phyloP scores from a whole-genome alignment of 495 filamentous ascomycete species.

The Hypoxylon fragiforme region DNA sequence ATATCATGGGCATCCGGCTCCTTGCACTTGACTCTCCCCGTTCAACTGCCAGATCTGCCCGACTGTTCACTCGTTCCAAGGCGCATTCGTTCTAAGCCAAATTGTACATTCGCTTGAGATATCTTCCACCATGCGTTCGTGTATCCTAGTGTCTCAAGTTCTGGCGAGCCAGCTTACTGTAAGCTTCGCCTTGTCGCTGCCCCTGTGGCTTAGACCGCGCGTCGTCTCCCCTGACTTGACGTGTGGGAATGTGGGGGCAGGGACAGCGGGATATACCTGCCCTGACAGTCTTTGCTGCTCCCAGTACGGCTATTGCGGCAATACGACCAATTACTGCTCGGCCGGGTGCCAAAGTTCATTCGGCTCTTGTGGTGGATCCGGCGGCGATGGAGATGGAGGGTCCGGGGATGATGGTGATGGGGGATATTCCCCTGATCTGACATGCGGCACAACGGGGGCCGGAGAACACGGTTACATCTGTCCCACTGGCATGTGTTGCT shows the following conservation, averaged over 20 bases:
- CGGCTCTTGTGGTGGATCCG: conserved; percentile 36
- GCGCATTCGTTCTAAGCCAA: conserved; percentile 13
- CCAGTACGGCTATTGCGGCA: conserved; percentile 46
- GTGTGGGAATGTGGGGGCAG: conserved; percentile 39
- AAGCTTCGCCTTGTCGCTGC: conserved; percentile 15
- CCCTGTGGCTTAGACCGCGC: conserved; percentile 21
- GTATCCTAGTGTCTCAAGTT: background rate
- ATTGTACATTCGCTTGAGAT: conserved; percentile 15
- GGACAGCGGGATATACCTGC: conserved; percentile 39
- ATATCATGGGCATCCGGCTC: conserved; percentile 3
- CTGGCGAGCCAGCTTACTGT: conserved; percentile 2
- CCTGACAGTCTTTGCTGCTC: conserved; percentile 44
- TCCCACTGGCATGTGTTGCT: conserved; percentile 38
- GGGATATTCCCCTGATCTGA: conserved; percentile 27
- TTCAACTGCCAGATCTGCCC: background rate
- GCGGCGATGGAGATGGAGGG: conserved; percentile 18
- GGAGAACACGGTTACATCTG: conserved; percentile 43
- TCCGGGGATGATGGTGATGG: conserved; percentile 16
- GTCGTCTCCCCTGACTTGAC: conserved; percentile 45
- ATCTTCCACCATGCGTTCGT: conserved; percentile 11
- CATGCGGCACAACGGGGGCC: conserved; percentile 37
- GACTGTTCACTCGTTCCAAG: conserved; percentile 3
- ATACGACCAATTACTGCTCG: conserved; percentile 43
- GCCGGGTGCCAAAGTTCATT: conserved; percentile 46
- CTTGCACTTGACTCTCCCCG: background rate